These are phyloP conservation scores for Epichloe gansuensis DNA, from an alignment of 2,329 filamentous ascomycete genomes.

Conservation along the genomic window DNA sequence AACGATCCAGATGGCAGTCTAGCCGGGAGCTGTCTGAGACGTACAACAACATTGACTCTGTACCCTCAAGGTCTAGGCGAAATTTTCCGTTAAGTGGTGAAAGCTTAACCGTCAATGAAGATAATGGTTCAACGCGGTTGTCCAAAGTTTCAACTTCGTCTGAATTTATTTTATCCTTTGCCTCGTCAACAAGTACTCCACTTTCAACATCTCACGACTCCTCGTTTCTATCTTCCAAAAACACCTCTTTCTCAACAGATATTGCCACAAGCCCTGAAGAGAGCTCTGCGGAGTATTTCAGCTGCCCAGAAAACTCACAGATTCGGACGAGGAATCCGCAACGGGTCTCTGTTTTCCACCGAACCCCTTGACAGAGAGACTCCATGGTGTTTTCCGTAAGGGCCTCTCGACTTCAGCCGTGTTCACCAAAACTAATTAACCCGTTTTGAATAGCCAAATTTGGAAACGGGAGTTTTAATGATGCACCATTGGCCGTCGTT, in stretches of 20 bases:
- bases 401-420: slow-evolving; percentile 3
- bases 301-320: slow-evolving; percentile 8
- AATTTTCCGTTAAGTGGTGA: background rate
- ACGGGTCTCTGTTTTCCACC: too few relatives aligned
- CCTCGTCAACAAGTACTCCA: background rate
- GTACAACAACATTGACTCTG: slow-evolving; percentile 1
- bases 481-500: slow-evolving; percentile 34
- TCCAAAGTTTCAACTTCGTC: background rate
- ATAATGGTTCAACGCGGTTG: background rate
- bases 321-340: background rate
- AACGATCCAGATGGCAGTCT: slow-evolving; percentile 2
- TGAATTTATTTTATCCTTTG: background rate
- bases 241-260: slow-evolving; percentile 4
- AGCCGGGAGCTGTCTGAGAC: slow-evolving; percentile 7
- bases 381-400: slow-evolving; percentile 30
- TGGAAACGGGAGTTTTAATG: slow-evolving; percentile 24
- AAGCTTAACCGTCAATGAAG: background rate
- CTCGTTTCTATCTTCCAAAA: slow-evolving; percentile 2
- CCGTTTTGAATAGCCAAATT: slow-evolving; percentile 21
- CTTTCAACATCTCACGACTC: background rate
- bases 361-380: slow-evolving; percentile 13
- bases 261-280: background rate
- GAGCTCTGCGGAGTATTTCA: slow-evolving; percentile 9
- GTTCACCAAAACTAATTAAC: background rate
- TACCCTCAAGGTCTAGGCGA: slow-evolving; percentile 1